Conservation (phyloP, 345 rosid species). For the Boechera retrofracta region DNA sequence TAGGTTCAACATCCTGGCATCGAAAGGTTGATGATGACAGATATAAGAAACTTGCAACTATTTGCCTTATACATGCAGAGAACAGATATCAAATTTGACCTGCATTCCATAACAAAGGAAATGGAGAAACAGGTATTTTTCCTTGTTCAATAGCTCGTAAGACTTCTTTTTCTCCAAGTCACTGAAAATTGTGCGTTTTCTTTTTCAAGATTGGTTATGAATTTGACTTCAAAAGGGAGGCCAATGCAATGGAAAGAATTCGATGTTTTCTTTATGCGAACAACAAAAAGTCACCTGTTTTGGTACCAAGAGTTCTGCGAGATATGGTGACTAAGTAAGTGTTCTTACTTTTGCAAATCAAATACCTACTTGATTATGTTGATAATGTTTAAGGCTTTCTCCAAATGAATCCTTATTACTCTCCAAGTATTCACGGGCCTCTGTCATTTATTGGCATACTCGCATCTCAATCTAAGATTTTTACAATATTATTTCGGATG, state of each 20-base stretch:
- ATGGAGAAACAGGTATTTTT: slow-evolving; percentile 90
- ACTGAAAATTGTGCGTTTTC: background rate
- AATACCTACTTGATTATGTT: background rate
- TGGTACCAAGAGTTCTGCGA: slow-evolving; percentile 67
- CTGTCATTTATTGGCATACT: background rate
- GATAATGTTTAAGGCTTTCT: slow-evolving; percentile 4
- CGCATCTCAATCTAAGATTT: background rate
- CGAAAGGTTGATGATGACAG: slow-evolving; percentile 92
- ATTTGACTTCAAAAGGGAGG: slow-evolving; percentile 90
- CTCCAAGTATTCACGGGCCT: no score
- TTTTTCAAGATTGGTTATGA: slow-evolving; percentile 83
- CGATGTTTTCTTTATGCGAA: slow-evolving; percentile 67
- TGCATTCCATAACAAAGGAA: slow-evolving; percentile 80
- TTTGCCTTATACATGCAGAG: slow-evolving; percentile 92
- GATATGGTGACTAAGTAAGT: slow-evolving; percentile 80
- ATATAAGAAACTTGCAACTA: slow-evolving; percentile 85
- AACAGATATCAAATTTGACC: slow-evolving; percentile 86
- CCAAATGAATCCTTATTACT: background rate
- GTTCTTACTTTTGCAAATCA: slow-evolving; percentile 2
- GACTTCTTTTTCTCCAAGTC: slow-evolving; percentile 18
- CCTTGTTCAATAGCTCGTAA: slow-evolving; percentile 2
- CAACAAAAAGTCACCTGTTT: slow-evolving; percentile 81
- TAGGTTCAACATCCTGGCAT: slow-evolving; percentile 98
- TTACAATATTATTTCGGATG: background rate
- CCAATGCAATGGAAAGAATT: slow-evolving; percentile 82